Evolutionary conservation across 768 basidiomycete genomes (phyloP), one percentile per base, ranked within the genome.

Genomic region (Pulveroboletus sp.): DNA sequence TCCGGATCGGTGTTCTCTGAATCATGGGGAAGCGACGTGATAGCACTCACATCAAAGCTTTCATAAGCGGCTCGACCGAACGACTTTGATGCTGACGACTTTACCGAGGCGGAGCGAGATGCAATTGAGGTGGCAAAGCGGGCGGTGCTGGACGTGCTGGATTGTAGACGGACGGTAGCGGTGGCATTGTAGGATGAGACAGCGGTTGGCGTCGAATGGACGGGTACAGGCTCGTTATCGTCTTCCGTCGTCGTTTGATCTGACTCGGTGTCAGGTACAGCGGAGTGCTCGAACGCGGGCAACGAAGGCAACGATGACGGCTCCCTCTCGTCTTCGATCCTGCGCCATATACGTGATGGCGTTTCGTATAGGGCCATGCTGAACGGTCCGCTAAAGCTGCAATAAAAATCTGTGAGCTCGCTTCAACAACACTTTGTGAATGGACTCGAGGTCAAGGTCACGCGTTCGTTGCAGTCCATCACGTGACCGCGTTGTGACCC

Each of bases 251-350:
- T 68, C 42, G 70, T 71, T 39, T 74, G 69, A 50, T 67, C 59
- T 21, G 59, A 62, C 47, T 67, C 66, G 33, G 64, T 62, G 43
- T 73, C 70, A 26, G 64, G 68, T 49, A 72, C 71, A 5, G 64
- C 72, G 17, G 83, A 84, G 57, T 86, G 80, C 28, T 90, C 87
- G 60, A 86, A 83, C 2, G 61, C 73, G 7, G 88, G 86, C 11
- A 91, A 67, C 4, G 87, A 88, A 2, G 89, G 89, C 3, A 93
- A 72, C 28, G 89, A 92, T 9, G 90, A 86, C 74, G 91, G 85
- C 55, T 89, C 87, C 55, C 73, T 68, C 52, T 82, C 80, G 57
- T 89, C 84, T 65, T 92, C 81, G 44, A 93, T 90, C 40, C 90
- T 79, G 27, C 89, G 78, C 85, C 84, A 88, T 61, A 93, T 83